phyloP scores from a whole-genome alignment of 2,329 filamentous ascomycete species.

The Fusarium albidum region DNA sequence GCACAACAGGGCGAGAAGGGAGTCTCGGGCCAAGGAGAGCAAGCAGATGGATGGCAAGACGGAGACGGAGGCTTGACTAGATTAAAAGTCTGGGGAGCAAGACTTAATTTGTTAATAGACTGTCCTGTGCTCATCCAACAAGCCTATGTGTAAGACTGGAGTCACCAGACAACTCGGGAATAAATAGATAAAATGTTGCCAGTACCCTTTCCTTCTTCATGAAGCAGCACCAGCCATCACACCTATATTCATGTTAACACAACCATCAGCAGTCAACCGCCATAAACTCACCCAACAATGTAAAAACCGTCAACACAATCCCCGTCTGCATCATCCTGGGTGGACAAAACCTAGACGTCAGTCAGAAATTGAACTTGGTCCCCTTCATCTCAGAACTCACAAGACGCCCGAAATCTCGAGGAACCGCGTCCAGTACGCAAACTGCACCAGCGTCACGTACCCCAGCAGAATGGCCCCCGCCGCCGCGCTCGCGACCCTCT shows the following conservation, averaged over 20 bases:
- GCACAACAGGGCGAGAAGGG: slow-evolving; percentile 14
- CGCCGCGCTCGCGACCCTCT: slow-evolving; percentile 18
- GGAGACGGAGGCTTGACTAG: not conserved
- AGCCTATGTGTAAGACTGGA: too few species aligned
- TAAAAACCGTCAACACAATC: slow-evolving; percentile 20
- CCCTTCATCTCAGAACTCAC: slow-evolving; percentile 20
- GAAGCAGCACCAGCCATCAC: slow-evolving; percentile 25
- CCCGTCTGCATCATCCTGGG: slow-evolving; percentile 20
- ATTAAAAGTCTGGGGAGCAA: too few species aligned
- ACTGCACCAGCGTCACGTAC: slow-evolving; percentile 21
- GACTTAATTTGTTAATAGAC: too few species aligned
- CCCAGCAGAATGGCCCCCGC: slow-evolving; percentile 19
- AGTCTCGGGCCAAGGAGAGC: slow-evolving; percentile 5
- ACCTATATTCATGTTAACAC: slow-evolving; percentile 15
- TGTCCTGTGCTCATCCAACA: too few species aligned
- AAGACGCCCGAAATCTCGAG: slow-evolving; percentile 28
- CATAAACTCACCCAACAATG: slow-evolving; percentile 7
- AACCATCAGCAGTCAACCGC: not conserved
- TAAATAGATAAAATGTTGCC: too few species aligned
- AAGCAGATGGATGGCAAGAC: not conserved
- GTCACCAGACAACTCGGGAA: too few species aligned
- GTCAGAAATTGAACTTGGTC: too few species aligned
- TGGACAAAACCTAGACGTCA: slow-evolving; percentile 20
- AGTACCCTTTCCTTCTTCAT: too few species aligned
- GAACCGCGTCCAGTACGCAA: slow-evolving; percentile 32